These are phyloP conservation scores for Fusarium hainanense DNA, from an alignment of 2,329 filamentous ascomycete genomes.

Conservation along the genomic window DNA sequence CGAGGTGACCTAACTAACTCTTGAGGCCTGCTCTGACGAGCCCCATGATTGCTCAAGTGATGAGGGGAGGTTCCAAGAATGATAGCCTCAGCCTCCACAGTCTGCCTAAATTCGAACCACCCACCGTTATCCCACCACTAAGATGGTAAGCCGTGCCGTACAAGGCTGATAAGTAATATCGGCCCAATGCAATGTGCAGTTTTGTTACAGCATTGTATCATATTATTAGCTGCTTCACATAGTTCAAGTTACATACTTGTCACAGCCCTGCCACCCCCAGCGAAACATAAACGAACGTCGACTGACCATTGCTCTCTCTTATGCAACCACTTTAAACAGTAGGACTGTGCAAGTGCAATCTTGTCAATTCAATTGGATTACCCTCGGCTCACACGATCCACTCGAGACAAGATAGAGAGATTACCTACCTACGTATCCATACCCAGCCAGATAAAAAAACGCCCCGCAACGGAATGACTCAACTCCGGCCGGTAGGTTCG, in stretches of 20 bases:
- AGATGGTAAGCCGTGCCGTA: conserved; percentile 26
- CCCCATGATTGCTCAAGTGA: conserved; percentile 28
- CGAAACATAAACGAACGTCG: neutral
- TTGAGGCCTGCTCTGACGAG: conserved; percentile 4
- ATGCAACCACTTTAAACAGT: conserved; percentile 37
- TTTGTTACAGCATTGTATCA: neutral
- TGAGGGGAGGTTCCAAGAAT: conserved; percentile 22
- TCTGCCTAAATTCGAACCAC: conserved; percentile 39
- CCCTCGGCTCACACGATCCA: neutral
- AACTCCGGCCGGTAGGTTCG: conserved; percentile 1
- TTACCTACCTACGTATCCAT: neutral
- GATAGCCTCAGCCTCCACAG: conserved; percentile 35
- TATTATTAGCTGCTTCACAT: neutral
- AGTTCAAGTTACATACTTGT: neutral
- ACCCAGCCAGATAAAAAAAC: conserved; percentile 1
- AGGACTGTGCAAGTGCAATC: conserved; percentile 9
- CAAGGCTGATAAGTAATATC: conserved; percentile 28
- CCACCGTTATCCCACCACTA: conserved; percentile 19
- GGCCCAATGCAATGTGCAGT: neutral
- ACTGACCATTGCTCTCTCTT: conserved; percentile 15
- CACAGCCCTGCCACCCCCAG: conserved; percentile 26
- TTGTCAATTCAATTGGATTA: neutral
- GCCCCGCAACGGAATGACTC: conserved; percentile 25
- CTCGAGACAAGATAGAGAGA: neutral
- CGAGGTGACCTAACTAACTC: conserved; percentile 1